Evolutionary conservation across 2,329 filamentous ascomycete species (phyloP), one percentile per base, ranked within the genome.

Genomic region (Myrmaecium sp.): DNA sequence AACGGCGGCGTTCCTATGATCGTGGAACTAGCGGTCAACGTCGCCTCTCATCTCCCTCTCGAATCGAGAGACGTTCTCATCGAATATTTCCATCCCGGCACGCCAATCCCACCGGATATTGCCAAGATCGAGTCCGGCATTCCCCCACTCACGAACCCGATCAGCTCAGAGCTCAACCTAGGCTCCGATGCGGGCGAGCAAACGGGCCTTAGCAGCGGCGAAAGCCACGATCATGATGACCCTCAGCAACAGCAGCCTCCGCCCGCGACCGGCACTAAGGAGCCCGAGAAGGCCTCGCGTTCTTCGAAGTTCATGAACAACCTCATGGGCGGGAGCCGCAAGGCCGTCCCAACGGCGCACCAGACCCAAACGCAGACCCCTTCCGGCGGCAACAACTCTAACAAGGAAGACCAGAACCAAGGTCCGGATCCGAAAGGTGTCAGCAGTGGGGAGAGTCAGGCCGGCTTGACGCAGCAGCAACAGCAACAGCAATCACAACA

Each of bases 61-160:
- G 89, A 98, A 53, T 89, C 81, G 39, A 71, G 89, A 36, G 89
- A 95, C 43, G 80, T 98, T 10, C 73, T 72, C 22, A 76, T 98
- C 33, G 71, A 76, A 34, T 94, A 93, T 46, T 83, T 84, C 27
- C 57, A 75, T 30, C 86, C 89, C 0, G 79, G 80, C 22, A 68
- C 77, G 23, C 50, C 62, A 21, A 62, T 95, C 30, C 63, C 74
- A 33, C 58, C 70, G 2, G 66, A 74, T 4, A 63, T 79, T 35
- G 94, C 95, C 84, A 91, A 92, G 43, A 56, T 82, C 4, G 89
- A 95, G 47, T 55, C 58, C 4, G 57, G 58, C 14, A 60, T 64
- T 16, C 59, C 60, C 5, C 44, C 56, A 5, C 44, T 64, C 15
- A 49, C 44, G n/a, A 49, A 43, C 6, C 57, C 57, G 4, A 51